A percentile compares a stretch with the other conserved stretches of the same genome.
phyloP scores from a whole-genome alignment of 495 filamentous ascomycete genomes.

The Jackrogersella minutella region DNA sequence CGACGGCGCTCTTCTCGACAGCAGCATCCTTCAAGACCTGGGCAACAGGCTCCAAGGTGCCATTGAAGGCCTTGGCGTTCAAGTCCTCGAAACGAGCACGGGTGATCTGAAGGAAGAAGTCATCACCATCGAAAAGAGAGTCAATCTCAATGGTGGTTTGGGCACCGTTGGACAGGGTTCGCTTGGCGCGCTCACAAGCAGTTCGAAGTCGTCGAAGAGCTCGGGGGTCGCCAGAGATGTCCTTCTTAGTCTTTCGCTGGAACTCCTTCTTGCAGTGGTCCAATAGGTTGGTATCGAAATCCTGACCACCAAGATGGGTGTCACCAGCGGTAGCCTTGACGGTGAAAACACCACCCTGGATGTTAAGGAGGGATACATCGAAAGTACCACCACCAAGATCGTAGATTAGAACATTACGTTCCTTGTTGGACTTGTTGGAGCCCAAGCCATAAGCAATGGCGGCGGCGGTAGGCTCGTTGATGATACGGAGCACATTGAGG shows the following conservation, averaged over 20 bases:
- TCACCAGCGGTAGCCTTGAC: conserved; percentile 99
- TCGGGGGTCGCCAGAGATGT: conserved; percentile 88
- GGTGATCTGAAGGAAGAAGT: conserved; percentile 99
- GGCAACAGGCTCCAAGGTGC: conserved; percentile 96
- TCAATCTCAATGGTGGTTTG: conserved; percentile 99
- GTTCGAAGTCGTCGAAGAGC: conserved; percentile 97
- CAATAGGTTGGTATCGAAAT: conserved; percentile 97
- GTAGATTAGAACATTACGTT: conserved; percentile 99
- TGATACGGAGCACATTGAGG: conserved; percentile 98
- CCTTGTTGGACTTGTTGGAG: conserved; percentile 88
- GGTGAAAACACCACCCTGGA: conserved; percentile 99
- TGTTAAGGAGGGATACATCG: conserved; percentile 98
- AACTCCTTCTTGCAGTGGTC: conserved; percentile 97
- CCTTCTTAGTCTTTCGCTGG: conserved; percentile 85
- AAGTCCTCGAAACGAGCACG: conserved; percentile 99
- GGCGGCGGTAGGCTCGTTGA: conserved; percentile 98
- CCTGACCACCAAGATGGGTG: conserved; percentile 98
- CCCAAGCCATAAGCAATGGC: conserved; percentile 98
- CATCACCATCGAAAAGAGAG: conserved; percentile 96
- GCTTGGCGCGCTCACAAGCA: conserved; percentile 99
- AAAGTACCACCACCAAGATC: conserved; percentile 99
- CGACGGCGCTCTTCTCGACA: conserved; percentile 92
- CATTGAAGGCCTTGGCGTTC: conserved; percentile 95
- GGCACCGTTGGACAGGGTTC: conserved; percentile 94
- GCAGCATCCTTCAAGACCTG: conserved; percentile 97